phyloP scores from a whole-genome alignment of 257 asterid genomes.

The Solanum chmielewskii region DNA sequence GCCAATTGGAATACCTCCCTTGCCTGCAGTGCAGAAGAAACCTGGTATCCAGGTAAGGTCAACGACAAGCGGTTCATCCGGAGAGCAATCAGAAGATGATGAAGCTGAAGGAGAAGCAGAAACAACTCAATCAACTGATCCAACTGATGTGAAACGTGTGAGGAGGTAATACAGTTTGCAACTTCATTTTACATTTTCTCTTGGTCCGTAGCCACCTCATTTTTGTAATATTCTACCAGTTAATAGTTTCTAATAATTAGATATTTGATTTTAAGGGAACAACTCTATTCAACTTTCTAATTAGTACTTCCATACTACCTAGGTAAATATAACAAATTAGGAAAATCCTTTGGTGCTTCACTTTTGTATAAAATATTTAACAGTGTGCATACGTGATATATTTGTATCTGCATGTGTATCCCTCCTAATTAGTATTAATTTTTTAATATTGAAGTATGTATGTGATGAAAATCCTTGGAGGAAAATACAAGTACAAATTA shows the following conservation, averaged over 20 bases:
- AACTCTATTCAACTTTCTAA: not conserved
- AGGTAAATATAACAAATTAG: not conserved
- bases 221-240: not conserved
- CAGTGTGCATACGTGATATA: not conserved
- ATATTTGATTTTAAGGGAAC: not conserved
- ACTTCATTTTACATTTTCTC: not conserved
- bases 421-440: not conserved
- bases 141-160: constrained; percentile 77
- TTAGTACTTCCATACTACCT: not conserved
- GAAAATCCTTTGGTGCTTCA: not conserved
- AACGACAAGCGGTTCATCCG: constrained; percentile 83
- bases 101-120: constrained; percentile 84
- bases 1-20: constrained; percentile 38
- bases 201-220: not conserved
- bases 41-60: constrained; percentile 54
- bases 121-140: constrained; percentile 41
- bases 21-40: constrained; percentile 49
- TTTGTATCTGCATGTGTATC: not conserved
- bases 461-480: not conserved
- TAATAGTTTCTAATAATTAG: not conserved
- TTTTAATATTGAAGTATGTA: not conserved
- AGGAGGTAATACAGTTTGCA: constrained; percentile 51
- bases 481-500: not conserved
- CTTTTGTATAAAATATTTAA: not conserved
- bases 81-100: constrained; percentile 85